These are phyloP conservation scores for Podaxis pistillaris DNA, from an alignment of 768 basidiomycete species.

Conservation along the genomic window DNA sequence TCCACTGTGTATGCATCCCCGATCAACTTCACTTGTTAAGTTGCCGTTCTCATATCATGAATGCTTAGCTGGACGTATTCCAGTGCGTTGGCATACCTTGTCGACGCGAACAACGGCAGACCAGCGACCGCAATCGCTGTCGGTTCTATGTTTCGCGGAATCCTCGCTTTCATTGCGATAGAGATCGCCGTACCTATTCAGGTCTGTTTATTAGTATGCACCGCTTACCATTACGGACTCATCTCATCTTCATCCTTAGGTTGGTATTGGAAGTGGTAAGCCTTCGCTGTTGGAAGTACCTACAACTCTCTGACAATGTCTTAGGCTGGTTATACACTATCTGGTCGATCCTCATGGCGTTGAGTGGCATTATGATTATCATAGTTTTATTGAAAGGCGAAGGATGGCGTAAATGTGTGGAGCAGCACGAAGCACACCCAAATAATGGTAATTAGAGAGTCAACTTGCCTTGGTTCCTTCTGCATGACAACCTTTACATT, in stretches of 20 bases:
- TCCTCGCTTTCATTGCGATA: constrained; percentile 62
- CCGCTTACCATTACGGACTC: neutral
- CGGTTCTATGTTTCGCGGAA: constrained; percentile 76
- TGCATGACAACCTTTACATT: no score
- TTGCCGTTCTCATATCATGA: neutral
- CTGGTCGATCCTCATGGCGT: constrained; percentile 25
- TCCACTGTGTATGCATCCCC: constrained; percentile 58
- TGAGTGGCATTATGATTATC: no score
- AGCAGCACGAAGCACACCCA: no score
- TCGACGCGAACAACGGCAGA: constrained; percentile 82
- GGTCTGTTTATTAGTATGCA: constrained; percentile 29
- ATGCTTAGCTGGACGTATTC: constrained; percentile 33
- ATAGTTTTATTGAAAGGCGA: no score
- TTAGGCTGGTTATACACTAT: constrained; percentile 68
- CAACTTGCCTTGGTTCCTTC: no score
- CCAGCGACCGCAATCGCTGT: constrained; percentile 72
- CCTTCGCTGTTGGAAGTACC: neutral
- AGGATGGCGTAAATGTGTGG: no score
- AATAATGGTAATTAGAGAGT: no score
- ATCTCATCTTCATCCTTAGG: constrained; percentile 30
- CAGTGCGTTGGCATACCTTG: constrained; percentile 72
- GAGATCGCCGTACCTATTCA: constrained; percentile 77
- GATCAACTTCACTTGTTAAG: neutral
- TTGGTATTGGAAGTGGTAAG: constrained; percentile 72
- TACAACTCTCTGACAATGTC: neutral